These are phyloP conservation scores for Xylogone sp. DNA, from an alignment of 2,329 filamentous ascomycete species.

Conservation along the genomic window DNA sequence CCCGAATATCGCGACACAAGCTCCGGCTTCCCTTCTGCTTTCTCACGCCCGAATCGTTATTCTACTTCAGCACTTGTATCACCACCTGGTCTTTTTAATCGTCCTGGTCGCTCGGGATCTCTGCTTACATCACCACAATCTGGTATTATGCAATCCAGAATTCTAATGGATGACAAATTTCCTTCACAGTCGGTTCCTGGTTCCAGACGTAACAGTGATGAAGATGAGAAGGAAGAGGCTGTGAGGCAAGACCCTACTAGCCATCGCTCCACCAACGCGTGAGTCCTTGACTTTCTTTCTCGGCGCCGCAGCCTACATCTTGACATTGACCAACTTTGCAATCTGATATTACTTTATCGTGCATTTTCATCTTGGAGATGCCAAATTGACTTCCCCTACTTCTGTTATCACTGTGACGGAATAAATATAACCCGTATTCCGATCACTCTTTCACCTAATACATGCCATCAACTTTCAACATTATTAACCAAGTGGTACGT, in stretches of 20 bases:
- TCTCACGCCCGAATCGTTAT: conserved; percentile 82
- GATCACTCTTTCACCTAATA: no score
- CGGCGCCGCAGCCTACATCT: neutral
- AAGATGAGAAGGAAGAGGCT: conserved; percentile 79
- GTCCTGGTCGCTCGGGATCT: conserved; percentile 72
- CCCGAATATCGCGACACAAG: conserved; percentile 79
- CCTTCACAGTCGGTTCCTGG: conserved; percentile 83
- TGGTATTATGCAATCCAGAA: conserved; percentile 55
- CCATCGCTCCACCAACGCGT: conserved; percentile 74
- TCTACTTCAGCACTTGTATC: conserved; percentile 85
- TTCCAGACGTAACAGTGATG: conserved; percentile 86
- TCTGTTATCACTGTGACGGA: neutral
- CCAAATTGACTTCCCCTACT: conserved; percentile 2
- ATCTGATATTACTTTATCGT: no score
- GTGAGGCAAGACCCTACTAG: conserved; percentile 66
- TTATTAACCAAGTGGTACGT: conserved; percentile 2
- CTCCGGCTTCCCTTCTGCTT: conserved; percentile 71
- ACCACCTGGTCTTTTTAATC: conserved; percentile 70
- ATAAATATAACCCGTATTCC: no score
- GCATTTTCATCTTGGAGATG: neutral
- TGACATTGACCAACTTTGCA: no score
- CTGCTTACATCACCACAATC: conserved; percentile 75
- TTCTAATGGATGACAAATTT: conserved; percentile 59
- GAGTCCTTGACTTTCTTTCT: conserved; percentile 43
- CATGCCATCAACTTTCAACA: no score